A percentile compares a stretch with the other conserved stretches of the same genome.
These are phyloP conservation scores for Nicotiana undulata DNA, from an alignment of 257 asterid species.

Conservation along the genomic window DNA sequence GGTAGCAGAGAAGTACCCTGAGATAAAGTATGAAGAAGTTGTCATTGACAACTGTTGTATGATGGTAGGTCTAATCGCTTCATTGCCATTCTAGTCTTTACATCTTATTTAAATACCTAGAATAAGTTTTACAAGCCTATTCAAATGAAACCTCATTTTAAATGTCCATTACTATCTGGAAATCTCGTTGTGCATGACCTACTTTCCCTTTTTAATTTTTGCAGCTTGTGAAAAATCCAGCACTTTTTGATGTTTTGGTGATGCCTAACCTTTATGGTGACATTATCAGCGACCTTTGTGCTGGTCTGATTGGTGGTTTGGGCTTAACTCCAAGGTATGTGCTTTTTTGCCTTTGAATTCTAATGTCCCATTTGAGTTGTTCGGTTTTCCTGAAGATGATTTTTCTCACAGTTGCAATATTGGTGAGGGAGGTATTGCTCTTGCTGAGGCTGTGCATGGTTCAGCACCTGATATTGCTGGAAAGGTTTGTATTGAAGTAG, in stretches of 20 bases:
- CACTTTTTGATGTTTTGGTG: constrained; percentile 12
- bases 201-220: neutral
- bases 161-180: neutral
- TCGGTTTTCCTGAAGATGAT: neutral
- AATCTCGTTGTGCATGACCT: neutral
- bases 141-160: neutral
- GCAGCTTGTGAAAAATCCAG: constrained; percentile 87
- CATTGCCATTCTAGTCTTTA: neutral
- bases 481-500: constrained; percentile 43
- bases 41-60: constrained; percentile 92
- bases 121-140: neutral
- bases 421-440: constrained; percentile 98
- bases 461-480: constrained; percentile 99
- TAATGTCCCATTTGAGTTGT: neutral
- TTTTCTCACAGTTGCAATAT: constrained; percentile 56
- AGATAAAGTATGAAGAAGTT: constrained; percentile 83
- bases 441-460: constrained; percentile 99
- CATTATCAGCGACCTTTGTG: constrained; percentile 80
- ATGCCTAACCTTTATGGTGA: constrained; percentile 45
- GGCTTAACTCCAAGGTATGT: constrained; percentile 91
- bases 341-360: neutral
- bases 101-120: neutral
- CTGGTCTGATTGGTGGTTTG: constrained; percentile 94
- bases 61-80: constrained; percentile 54
- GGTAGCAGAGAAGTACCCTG: constrained; percentile 93